These are phyloP conservation scores for Lasiodiplodia hormozganensis DNA, from an alignment of 2,329 filamentous ascomycete genomes.

Conservation along the genomic window DNA sequence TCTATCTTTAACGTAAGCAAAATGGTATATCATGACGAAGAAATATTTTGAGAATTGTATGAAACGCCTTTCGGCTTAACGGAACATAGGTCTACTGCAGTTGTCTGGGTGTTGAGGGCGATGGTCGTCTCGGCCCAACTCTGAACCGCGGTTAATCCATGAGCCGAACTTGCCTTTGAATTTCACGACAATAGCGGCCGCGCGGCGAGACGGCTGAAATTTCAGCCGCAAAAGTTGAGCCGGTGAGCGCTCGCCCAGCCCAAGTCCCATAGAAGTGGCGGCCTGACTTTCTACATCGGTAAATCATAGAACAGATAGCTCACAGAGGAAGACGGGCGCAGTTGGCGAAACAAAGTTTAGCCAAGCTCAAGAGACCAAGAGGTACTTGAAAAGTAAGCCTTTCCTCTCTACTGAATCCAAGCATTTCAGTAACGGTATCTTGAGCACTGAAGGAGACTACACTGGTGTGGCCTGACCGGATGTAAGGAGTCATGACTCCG, in stretches of 20 bases:
- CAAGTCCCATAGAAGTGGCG: background rate
- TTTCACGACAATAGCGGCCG: background rate
- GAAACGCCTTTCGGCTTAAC: background rate
- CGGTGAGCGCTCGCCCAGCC: background rate
- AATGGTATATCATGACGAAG: background rate
- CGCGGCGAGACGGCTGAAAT: background rate
- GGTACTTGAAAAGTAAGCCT: background rate
- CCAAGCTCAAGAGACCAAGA: background rate
- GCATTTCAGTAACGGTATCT: background rate
- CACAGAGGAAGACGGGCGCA: background rate
- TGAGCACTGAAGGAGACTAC: background rate
- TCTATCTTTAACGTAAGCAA: no score
- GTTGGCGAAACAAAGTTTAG: background rate
- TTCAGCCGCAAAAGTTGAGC: background rate
- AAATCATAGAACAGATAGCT: background rate
- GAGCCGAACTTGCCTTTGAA: background rate
- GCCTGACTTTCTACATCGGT: background rate
- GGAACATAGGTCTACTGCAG: background rate
- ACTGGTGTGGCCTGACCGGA: background rate
- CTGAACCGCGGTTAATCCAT: constrained; percentile 6
- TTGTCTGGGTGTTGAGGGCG: background rate
- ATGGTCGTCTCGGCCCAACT: background rate
- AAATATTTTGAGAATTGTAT: background rate
- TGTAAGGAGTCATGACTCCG: no score
- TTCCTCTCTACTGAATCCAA: background rate